These are phyloP conservation scores for Phytophthora sp. DNA, from an alignment of 352 stramenopile species.

Conservation along the genomic window DNA sequence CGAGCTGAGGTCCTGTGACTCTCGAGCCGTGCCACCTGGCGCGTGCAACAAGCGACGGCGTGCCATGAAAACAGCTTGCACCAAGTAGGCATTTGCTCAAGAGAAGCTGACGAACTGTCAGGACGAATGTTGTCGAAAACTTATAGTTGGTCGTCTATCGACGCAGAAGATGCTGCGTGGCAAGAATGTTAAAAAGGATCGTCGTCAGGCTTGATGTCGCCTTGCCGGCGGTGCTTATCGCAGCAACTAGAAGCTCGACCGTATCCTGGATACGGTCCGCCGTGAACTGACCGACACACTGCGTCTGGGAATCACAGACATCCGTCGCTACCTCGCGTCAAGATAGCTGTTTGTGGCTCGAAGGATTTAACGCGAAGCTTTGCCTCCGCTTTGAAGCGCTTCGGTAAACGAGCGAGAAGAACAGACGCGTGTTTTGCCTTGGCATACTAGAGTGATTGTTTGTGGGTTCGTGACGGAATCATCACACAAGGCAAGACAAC, in stretches of 20 bases:
- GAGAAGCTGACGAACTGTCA: constrained; percentile 13
- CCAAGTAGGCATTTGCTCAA: constrained; percentile 3
- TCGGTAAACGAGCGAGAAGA: background rate
- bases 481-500: background rate
- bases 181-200: constrained; percentile 9
- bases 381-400: constrained; percentile 9
- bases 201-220: background rate
- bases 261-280: constrained; percentile 4
- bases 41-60: background rate
- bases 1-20: constrained; percentile 1
- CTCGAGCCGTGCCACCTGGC: constrained; percentile 15
- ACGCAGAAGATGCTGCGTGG: background rate
- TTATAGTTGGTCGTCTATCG: background rate
- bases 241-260: background rate
- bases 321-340: constrained; percentile 6
- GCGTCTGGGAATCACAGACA: constrained; percentile 9
- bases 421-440: constrained; percentile 8
- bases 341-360: background rate
- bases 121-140: too few relatives aligned
- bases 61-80: constrained; percentile 31
- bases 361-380: constrained; percentile 15
- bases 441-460: background rate
- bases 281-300: constrained; percentile 1
- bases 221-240: constrained; percentile 6
- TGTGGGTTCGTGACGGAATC: background rate